phyloP scores from a whole-genome alignment of 2,329 filamentous ascomycete species.

The Ilyonectria sp. region DNA sequence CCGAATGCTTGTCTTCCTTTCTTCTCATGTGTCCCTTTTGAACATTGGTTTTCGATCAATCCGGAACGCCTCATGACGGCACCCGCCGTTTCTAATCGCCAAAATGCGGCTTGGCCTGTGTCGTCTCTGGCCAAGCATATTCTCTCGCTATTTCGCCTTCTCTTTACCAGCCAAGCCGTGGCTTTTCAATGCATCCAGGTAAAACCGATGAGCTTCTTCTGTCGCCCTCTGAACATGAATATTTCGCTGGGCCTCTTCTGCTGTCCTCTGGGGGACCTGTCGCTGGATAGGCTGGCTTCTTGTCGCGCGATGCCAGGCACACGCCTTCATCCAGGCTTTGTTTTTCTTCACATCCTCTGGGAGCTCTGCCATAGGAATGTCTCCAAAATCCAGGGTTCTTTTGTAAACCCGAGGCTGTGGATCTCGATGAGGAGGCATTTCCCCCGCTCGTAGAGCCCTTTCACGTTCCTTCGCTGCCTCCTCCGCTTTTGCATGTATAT shows the following conservation, averaged over 20 bases:
- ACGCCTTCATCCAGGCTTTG: slow-evolving; percentile 61
- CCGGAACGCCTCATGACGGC: slow-evolving; percentile 6
- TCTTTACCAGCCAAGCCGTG: not conserved
- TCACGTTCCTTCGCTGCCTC: slow-evolving; percentile 33
- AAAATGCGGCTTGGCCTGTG: not conserved
- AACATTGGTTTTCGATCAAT: not conserved
- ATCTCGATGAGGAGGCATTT: slow-evolving; percentile 39
- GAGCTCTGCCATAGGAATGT: slow-evolving; percentile 57
- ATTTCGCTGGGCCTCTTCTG: not conserved
- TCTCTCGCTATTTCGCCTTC: not conserved
- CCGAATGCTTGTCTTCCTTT: not conserved
- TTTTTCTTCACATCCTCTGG: slow-evolving; percentile 62
- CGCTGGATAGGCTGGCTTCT: slow-evolving; percentile 32
- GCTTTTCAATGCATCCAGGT: slow-evolving; percentile 25
- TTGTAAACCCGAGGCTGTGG: slow-evolving; percentile 50
- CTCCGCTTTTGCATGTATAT: slow-evolving; percentile 46
- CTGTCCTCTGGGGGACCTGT: not conserved
- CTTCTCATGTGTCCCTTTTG: not conserved
- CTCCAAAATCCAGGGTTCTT: slow-evolving; percentile 54
- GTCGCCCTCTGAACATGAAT: slow-evolving; percentile 34
- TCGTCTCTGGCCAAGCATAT: not conserved
- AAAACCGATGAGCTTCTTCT: slow-evolving; percentile 45
- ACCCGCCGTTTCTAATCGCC: not conserved
- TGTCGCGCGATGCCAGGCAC: slow-evolving; percentile 55
- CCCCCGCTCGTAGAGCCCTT: slow-evolving; percentile 24